Evolutionary conservation across 139 green algal species (phyloP), one percentile per base, ranked within the genome.

Genomic region (Eudorina sp.): DNA sequence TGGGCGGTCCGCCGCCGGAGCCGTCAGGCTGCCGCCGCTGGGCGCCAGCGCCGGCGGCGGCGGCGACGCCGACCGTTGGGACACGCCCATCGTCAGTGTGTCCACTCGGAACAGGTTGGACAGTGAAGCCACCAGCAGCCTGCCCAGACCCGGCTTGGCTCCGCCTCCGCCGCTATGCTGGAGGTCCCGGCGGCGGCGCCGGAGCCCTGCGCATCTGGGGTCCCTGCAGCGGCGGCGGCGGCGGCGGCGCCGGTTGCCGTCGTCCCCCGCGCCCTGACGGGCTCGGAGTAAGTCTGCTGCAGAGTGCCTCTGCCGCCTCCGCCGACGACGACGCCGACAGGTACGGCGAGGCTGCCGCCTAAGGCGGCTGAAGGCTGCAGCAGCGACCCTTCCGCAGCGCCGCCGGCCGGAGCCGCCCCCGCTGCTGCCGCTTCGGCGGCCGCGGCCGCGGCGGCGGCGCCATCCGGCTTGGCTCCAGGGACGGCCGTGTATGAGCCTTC

Each of bases 41-140:
- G 77, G 21, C 14, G 19, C 27, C 13, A 69, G n/a, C 45, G 48
- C 58, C 2, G 58, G 53, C 38, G 40, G 62, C n/a, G 62, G 53
- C 27, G 58, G 78, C 27, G 78, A 75, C 6, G 38, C 19, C 5
- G 55, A 21, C 7, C 40, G 27, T 27, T 58, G 38, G 29, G 27
- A 13, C 40, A 48, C 23, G 4, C 29, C 43, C 25, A 40, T 19
- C 8, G 80, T 76, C 43, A 87, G 62, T 29, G 31, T 68, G 43
- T 87, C 81, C 45, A 87, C 81, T 11, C 62, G 46, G 81, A 87
- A 87, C 45, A 87, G 66, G 21, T 38, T 87, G 13, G 45, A 64
- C 31, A 87, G 64, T 2, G 81, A 87, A 2, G 62, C 81, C 8
- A 87, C 81, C 19, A 87, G 81, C n/a, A 87, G 62, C 81, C 53